Evolutionary conservation across 805 yeast genomes (phyloP), one percentile per base, ranked within the genome.

Genomic region (Schizosaccharomyces cryophilus): DNA sequence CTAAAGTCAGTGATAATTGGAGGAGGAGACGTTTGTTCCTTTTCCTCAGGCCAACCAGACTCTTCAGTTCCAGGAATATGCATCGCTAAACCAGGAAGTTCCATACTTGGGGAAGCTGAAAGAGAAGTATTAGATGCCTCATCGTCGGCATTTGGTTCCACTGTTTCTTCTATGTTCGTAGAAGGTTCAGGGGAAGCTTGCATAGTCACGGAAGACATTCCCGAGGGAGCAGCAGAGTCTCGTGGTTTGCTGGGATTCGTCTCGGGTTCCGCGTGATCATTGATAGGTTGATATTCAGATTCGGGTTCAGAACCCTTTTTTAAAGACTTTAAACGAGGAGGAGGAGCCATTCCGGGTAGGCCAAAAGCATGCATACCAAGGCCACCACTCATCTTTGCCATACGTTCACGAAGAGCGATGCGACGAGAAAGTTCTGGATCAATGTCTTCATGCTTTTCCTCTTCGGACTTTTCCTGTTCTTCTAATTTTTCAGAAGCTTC

Each of bases 381-480:
- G 4, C 88, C 88, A 24, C 95, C 95, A 0, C 96, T 85, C 21
- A 90, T 78, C 66, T 83, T 86, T n/a, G 98, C 97, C 96, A 90
- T 90, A 63, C 96, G 79, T 64, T 85, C 96, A 24, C 94, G 82
- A 61, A 90, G 74, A 5, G 83, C 86, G 59, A 83, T 78, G 66
- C 93, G 79, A 62, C 84, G 79, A 4, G 82, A 75, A 30, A 29
- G 21, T 30, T 56, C 60, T 3, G 42, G 47, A 56, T 56, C 60
- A 9, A 11, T 35, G 3, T 35, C 45, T 56, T 35, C 42, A 17
- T 35, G n/a, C 47, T 56, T 40, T 30, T 35, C 42, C 4, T 56
- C 60, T 24, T 56, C 60, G n/a, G 19, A 38, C 5, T 56, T 40
- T 7, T 24, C 19, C 13, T 24, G 1, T 3, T 56, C 60, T 15